Evolutionary conservation across 2,329 filamentous ascomycete genomes (phyloP), one percentile per base, ranked within the genome.

Genomic region (Diaporthe ilicicola): DNA sequence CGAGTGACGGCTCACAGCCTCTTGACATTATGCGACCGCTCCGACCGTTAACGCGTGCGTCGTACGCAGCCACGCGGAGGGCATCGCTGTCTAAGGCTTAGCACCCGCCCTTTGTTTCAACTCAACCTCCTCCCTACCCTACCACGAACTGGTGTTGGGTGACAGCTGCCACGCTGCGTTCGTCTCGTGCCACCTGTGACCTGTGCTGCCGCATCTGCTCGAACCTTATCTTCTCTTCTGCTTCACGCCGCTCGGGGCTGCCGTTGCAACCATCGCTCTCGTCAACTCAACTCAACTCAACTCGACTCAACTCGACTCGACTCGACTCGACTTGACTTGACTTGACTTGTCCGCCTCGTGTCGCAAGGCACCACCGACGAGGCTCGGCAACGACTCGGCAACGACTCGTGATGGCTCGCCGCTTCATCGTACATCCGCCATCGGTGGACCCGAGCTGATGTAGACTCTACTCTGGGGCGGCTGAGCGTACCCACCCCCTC

Each of bases 101-200:
- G 50, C 64, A 54, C 37, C 37, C 39, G 64, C 19, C 3, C 37
- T 5, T 34, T 12, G 50, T 67, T 67, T 67, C 64, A 67, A 44
- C 64, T 46, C 64, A 46, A 32, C 37, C 42, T 51, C 24, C 17
- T 34, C 50, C 8, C 4, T 15, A 50, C 19, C 42, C 59, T 64
- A 29, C 19, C 27, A 50, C 44, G 19, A 32, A 44, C 44, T 64
- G 42, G 42, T 42, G 34, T n/a, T 64, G 59, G 44, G 59, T 50
- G 59, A 64, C 44, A 64, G 59, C 59, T 64, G 59, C 59, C 44
- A 64, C 59, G 59, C 59, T 50, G 59, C 29, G 59, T 64, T 64
- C 59, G 59, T 64, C 59, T 64, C 59, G 59, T 64, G 44, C 5
- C 44, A 64, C 59, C 42, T 50, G 59, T 64, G 59, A 50, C 59